Conservation (phyloP, 441 rosid genomes). For the Flueggea neowawraea region DNA sequence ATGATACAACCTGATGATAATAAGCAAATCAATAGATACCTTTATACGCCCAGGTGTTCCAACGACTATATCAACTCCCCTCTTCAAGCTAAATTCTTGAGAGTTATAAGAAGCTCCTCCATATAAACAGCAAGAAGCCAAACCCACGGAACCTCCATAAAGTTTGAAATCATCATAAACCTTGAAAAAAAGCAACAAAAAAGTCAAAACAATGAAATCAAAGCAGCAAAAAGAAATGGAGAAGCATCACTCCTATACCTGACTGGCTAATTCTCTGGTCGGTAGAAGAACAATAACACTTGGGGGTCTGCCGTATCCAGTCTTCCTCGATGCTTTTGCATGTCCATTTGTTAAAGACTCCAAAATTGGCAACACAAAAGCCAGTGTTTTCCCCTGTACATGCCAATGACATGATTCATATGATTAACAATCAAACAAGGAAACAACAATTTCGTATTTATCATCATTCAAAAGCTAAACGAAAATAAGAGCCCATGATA, state of each 20-base stretch:
- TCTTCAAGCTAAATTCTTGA: conserved; percentile 64
- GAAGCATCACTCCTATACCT: conserved; percentile 37
- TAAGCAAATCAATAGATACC: conserved; percentile 31
- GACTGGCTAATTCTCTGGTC: conserved; percentile 89
- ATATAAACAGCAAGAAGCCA: conserved; percentile 80
- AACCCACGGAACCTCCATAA: conserved; percentile 73
- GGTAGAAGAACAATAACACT: conserved; percentile 92
- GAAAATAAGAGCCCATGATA: no score
- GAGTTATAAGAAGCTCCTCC: conserved; percentile 71
- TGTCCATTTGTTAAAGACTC: conserved; percentile 83
- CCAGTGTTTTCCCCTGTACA: conserved; percentile 88
- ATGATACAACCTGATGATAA: neutral
- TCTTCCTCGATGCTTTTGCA: conserved; percentile 49
- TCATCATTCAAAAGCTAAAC: no score
- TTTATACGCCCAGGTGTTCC: conserved; percentile 97
- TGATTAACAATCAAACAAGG: neutral
- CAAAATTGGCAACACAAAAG: conserved; percentile 91
- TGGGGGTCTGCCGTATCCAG: conserved; percentile 81
- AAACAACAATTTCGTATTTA: neutral
- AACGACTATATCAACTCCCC: conserved; percentile 87
- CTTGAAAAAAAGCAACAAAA: conserved; percentile 23
- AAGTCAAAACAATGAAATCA: neutral
- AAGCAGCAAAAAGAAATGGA: neutral
- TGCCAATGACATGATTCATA: no score
- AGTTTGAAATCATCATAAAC: conserved; percentile 75